A percentile compares a stretch with the other conserved stretches of the same genome.
phyloP scores from a whole-genome alignment of 2,329 filamentous ascomycete species.

The Stagonosporopsis tanaceti region DNA sequence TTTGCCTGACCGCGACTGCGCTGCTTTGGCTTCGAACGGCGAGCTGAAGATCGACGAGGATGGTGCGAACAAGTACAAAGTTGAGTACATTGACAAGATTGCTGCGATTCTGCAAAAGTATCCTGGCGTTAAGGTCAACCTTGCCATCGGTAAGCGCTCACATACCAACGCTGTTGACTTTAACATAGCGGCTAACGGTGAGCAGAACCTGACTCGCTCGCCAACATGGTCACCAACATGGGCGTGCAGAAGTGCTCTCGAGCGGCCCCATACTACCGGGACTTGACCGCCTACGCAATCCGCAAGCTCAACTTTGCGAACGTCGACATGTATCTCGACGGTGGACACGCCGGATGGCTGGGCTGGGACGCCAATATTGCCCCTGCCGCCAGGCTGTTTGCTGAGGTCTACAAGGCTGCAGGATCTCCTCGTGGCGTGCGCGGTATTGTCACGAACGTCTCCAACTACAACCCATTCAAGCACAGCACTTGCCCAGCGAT shows the following conservation, averaged over 20 bases:
- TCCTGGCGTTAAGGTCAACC: slow-evolving; percentile 60
- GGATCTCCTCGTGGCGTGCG: slow-evolving; percentile 58
- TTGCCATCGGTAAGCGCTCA: slow-evolving; percentile 54
- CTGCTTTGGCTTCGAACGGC: slow-evolving; percentile 69
- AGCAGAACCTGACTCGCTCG: slow-evolving; percentile 65
- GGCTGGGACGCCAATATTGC: slow-evolving; percentile 68
- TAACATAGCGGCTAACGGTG: neutral
- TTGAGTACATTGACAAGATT: slow-evolving; percentile 63
- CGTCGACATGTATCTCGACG: slow-evolving; percentile 70
- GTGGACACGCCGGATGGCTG: slow-evolving; percentile 70
- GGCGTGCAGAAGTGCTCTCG: slow-evolving; percentile 63
- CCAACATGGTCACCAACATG: slow-evolving; percentile 69
- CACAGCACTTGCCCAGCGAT: slow-evolving; percentile 56
- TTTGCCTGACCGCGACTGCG: slow-evolving; percentile 69
- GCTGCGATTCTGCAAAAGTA: slow-evolving; percentile 61
- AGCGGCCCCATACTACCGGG: slow-evolving; percentile 63
- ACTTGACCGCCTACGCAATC: slow-evolving; percentile 65
- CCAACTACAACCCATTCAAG: slow-evolving; percentile 66
- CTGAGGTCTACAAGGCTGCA: slow-evolving; percentile 57
- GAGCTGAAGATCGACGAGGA: slow-evolving; percentile 65
- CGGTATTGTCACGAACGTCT: slow-evolving; percentile 65
- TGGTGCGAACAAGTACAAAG: slow-evolving; percentile 60
- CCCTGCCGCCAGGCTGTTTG: slow-evolving; percentile 60
- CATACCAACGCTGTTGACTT: neutral
- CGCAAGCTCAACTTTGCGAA: slow-evolving; percentile 66